Base-by-base conservation (phyloP, 2,329 filamentous ascomycete genomes). In the Cladosporium sp. region DNA sequence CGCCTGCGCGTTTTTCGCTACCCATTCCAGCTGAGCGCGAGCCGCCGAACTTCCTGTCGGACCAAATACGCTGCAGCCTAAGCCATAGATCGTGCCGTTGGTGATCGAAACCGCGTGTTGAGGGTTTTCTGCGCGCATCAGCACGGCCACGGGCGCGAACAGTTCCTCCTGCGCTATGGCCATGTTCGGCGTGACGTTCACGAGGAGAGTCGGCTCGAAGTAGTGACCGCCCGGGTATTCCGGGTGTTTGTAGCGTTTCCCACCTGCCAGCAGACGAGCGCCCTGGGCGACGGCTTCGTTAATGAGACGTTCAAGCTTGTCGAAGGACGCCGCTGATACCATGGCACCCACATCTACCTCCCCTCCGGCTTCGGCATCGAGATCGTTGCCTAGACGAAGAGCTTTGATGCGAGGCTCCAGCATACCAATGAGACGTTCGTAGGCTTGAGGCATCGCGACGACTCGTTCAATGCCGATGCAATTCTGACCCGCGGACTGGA, bases 391-490 rank as follows among this genome's bases (percentile, higher is more conserved):
- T 1, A 93, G 76, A 16, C 88, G 84, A 13, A 98, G 75, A 9
- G 78, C 78, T 54, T 78, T 76, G 57, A 97, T 88, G 54, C 86
- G 84, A 9, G 86, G 84, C 45, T 82, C 78, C 16, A 98, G 79
- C 53, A 83, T 76, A 4, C 75, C 69, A 46, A 95, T 72, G 18
- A 98, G 79, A 50, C 75, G 75, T 55, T 86, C 77, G 72, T 97
- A 95, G 45, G 88, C 77, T n/a, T 72, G 74, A 1, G 88, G 84
- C 13, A 87, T 78, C 19, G 86, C 88, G 59, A 97, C 84, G 63
- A 97, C 84, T 50, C 93, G 86, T 72, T 98, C 93, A 58, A 96
- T 92, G 49, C 93, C 93, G 64, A 98, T 92, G 70, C 93, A 98
- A 72, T 98, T 98, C 69, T 98, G 93, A 1, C 93, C 93, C 13